Evolutionary conservation across 129 eudicot genomes (phyloP), one percentile per base, ranked within the genome.

Genomic region (Pulicaria dysenterica): DNA sequence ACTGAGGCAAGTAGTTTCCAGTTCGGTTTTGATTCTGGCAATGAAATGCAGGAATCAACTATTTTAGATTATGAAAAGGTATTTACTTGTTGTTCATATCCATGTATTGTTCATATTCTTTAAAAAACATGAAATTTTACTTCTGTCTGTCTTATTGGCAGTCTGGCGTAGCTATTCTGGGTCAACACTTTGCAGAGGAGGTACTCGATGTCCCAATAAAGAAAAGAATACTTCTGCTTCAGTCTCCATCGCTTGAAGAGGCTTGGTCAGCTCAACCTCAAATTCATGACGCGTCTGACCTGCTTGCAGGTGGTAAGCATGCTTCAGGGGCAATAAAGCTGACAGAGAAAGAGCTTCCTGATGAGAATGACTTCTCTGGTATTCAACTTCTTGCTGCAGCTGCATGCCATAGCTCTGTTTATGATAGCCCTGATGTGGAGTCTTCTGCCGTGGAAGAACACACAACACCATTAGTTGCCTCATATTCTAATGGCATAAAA

Each of bases 361-460:
- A 42, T 53, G 7, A 53, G 46, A 78, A 76, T 31, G 93, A 91
- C 74, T 92, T 89, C 61, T 89, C 87, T 9, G 97, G 97, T 68
- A 84, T 85, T 63, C 82, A 71, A 73, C 84, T 89, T 59, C 91
- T 92, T 63, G 94, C 90, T n/a, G 86, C 85, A 37, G 87, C 90
- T 44, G 90, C 94, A 31, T 81, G 89, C 77, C 76, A 64, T 67
- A 80, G 73, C 63, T 71, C 79, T 74, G 64, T 81, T 67, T 81
- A 72, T 60, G 83, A 81, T n/a, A 72, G 65, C 16, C 39, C 42
- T 45, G 75, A 42, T 36, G 59, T 48, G 58, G 85, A 79, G 71
- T 75, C 64, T 58, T 19, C 58, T 44, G 84, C 54, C 19, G 63
- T 58, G 42, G 88, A 80, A 79, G 85, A 66, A 39, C 67, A 49